Base-by-base conservation (phyloP, 257 asterid species). In the Eustoma russellianum region DNA sequence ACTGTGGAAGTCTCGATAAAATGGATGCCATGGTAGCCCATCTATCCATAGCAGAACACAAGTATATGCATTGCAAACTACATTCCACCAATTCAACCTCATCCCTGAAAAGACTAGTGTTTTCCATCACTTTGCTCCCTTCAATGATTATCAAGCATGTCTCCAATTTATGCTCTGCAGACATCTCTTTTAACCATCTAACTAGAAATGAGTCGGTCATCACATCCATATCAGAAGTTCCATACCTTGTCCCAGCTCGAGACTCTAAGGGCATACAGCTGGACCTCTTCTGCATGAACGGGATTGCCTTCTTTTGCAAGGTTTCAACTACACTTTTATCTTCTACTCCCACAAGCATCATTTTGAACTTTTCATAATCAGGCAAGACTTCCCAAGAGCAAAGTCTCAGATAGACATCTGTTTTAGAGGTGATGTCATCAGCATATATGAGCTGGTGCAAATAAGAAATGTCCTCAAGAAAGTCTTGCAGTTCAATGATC, bases 301-400 rank as follows among this genome's bases (percentile, higher is more conserved):
- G 99, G 71, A 88, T 68, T 41, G 94, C 99, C 60, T 56, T 73
- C 68, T 73, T 78, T 52, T 79, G 77, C 64, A 92, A 69, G 68
- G 92, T 83, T 53, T 69, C 56, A 59, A 85, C 74, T 58, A 88
- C 74, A 61, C 75, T 81, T 57, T 77, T 77, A 70, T 83, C 91
- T 60, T 69, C 79, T 53, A 66, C 83, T 33, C 77, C 88, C 73
- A 52, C 55, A 74, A 92, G 78, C 76, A 88, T 85, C 74, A 76
- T 67, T 74, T 79, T 92, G 70, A 92, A 92, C 74, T 74, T 92
- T 66, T 85, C 95, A 78, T 83, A 92, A 74, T 92, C 94, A 52
- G 93, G 69, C 40, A 85, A 73, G 56, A 74, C 78, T 70, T 84
- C 94, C 99, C 99, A 92, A 63, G 72, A 61, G 66, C 63, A 67